Conservation (phyloP, 805 yeast genomes). For the Phaffomyces antillensis region DNA sequence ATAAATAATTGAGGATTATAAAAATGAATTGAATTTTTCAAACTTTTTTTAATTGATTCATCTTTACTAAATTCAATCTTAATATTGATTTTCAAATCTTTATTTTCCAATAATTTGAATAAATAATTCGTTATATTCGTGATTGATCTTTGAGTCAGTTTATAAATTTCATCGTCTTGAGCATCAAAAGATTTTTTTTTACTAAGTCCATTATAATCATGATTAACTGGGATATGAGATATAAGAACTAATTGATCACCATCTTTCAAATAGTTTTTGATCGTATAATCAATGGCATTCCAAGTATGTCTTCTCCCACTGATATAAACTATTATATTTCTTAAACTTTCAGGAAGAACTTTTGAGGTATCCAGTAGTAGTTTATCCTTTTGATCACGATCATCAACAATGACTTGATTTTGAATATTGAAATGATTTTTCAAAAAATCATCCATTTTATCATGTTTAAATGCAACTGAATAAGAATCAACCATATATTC, state of each 20-base stretch:
- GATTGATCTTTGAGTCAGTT: slow-evolving; percentile 12
- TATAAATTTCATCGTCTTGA: slow-evolving; percentile 7
- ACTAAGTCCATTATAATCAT: too few species aligned
- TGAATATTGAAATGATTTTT: background rate
- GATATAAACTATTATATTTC: slow-evolving; percentile 19
- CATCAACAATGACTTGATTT: background rate
- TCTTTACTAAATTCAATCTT: slow-evolving; percentile 21
- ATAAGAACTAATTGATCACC: slow-evolving; percentile 21
- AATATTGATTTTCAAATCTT: slow-evolving; percentile 14
- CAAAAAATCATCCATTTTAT: slow-evolving; percentile 11
- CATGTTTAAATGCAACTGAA: slow-evolving; percentile 15
- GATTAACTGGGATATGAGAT: slow-evolving; percentile 12
- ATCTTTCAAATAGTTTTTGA: slow-evolving; percentile 15
- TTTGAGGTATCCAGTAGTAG: background rate
- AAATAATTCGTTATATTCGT: slow-evolving; percentile 12
- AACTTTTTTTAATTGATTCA: slow-evolving; percentile 5
- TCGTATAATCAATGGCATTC: slow-evolving; percentile 19
- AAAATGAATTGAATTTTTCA: slow-evolving; percentile 13
- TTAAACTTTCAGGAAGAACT: slow-evolving; percentile 12
- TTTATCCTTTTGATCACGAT: too few species aligned
- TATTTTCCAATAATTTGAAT: slow-evolving; percentile 8
- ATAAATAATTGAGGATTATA: slow-evolving; percentile 19
- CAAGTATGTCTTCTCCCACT: slow-evolving; percentile 56
- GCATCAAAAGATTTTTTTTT: background rate
- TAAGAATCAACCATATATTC: slow-evolving; percentile 13